Evolutionary conservation across 2,329 filamentous ascomycete species (phyloP).

Genomic region (Fusarium mangiferae): DNA sequence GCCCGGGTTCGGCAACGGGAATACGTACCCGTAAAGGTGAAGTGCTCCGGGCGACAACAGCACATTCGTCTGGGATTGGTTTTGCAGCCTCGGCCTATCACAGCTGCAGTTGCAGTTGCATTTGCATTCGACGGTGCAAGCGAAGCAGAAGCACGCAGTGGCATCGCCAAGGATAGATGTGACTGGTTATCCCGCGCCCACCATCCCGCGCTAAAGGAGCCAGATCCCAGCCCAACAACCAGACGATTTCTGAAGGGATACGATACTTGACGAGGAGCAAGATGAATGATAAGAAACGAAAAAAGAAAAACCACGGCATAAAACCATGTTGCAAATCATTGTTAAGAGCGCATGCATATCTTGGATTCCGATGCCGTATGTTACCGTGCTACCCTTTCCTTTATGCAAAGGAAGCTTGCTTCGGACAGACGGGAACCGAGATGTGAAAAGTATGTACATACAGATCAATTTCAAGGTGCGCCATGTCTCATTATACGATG

Average conservation of each 20-base stretch:
- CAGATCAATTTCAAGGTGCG: slow-evolving; percentile 12
- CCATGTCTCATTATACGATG: slow-evolving; percentile 29
- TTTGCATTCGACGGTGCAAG: slow-evolving; percentile 5
- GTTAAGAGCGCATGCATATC: slow-evolving; percentile 1
- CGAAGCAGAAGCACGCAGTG: slow-evolving; percentile 19
- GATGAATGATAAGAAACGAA: not conserved
- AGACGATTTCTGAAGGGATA: not conserved
- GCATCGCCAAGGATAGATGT: slow-evolving; percentile 27
- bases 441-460: not conserved
- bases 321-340: slow-evolving; percentile 13
- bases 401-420: not conserved
- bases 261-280: not conserved
- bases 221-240: slow-evolving; percentile 15
- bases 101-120: not conserved
- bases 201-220: slow-evolving; percentile 17
- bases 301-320: not conserved
- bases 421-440: slow-evolving; percentile 5
- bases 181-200: slow-evolving; percentile 24
- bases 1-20: slow-evolving; percentile 27
- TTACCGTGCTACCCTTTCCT: not conserved
- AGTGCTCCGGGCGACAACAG: slow-evolving; percentile 27
- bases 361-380: not conserved
- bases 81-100: slow-evolving; percentile 24
- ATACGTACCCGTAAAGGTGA: slow-evolving; percentile 31
- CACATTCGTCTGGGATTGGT: slow-evolving; percentile 17